A percentile compares a stretch with the other conserved stretches of the same genome.
Conservation (phyloP, 495 filamentous ascomycete genomes). For the Mytilinidion resinicola region DNA sequence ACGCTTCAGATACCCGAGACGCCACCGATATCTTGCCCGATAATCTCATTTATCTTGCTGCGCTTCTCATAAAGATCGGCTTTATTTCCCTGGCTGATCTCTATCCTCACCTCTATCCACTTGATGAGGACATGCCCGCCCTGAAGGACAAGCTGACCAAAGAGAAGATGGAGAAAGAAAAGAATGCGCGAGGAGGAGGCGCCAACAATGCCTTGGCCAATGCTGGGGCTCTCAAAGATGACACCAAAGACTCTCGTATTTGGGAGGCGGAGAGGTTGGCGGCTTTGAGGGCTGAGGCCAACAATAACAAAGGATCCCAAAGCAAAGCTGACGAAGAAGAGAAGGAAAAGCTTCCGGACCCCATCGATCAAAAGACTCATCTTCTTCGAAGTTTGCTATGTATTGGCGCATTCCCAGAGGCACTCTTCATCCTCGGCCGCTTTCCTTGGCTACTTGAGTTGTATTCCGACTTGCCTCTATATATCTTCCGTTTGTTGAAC, state of each 20-base stretch:
- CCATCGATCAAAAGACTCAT: conserved; percentile 80
- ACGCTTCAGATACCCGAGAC: conserved; percentile 63
- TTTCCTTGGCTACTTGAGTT: conserved; percentile 86
- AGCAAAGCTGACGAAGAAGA: conserved; percentile 46
- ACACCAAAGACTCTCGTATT: conserved; percentile 45
- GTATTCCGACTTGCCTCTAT: conserved; percentile 67
- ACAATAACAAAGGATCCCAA: conserved; percentile 42
- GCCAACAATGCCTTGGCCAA: conserved; percentile 82
- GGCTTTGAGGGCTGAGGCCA: conserved; percentile 38
- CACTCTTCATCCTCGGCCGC: conserved; percentile 84
- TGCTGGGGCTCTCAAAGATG: conserved; percentile 82
- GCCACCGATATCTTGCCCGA: conserved; percentile 68
- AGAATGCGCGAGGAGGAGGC: conserved; percentile 54
- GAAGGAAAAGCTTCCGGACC: conserved; percentile 62
- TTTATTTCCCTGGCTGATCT: conserved; percentile 93
- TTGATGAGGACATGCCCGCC: conserved; percentile 71
- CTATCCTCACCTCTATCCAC: conserved; percentile 86
- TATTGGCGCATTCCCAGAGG: conserved; percentile 88
- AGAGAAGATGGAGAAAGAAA: conserved; percentile 75
- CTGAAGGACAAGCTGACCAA: conserved; percentile 59
- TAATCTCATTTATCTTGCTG: conserved; percentile 84
- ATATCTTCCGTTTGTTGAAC: conserved; percentile 77
- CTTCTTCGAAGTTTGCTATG: conserved; percentile 79
- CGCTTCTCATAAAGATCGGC: conserved; percentile 91
- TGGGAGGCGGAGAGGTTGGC: conserved; percentile 19